Evolutionary conservation across 805 yeast species (phyloP).

Genomic region (Suhomyces vadensis): DNA sequence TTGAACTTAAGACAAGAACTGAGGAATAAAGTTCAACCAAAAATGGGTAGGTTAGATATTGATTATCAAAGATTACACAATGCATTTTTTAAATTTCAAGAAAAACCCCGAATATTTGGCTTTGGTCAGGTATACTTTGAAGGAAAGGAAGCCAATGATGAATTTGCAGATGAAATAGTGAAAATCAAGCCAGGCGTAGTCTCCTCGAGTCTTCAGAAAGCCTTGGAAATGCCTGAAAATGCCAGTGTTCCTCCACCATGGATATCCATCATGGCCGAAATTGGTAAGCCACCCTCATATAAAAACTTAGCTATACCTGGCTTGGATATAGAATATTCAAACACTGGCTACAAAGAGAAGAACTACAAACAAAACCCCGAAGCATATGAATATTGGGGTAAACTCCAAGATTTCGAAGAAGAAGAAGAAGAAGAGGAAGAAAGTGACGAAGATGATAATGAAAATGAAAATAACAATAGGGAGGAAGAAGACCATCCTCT

Average conservation of each 20-base stretch:
- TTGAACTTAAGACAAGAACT: constrained; percentile 67
- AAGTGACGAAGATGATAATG: constrained; percentile 38
- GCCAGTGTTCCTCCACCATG: constrained; percentile 69
- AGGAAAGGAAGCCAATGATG: constrained; percentile 59
- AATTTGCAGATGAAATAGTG: constrained; percentile 31
- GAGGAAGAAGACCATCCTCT: constrained; percentile 41
- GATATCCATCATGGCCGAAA: constrained; percentile 63
- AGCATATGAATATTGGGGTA: constrained; percentile 34
- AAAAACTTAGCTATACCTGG: constrained; percentile 60
- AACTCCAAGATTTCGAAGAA: constrained; percentile 43
- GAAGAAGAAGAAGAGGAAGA: constrained; percentile 49
- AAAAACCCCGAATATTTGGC: constrained; percentile 64
- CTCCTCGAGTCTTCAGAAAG: constrained; percentile 60
- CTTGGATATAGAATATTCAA: constrained; percentile 36
- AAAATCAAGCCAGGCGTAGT: constrained; percentile 66
- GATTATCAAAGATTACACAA: constrained; percentile 81
- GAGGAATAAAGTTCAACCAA: constrained; percentile 86
- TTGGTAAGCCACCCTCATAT: constrained; percentile 86
- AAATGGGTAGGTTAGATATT: constrained; percentile 80
- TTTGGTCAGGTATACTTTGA: constrained; percentile 83
- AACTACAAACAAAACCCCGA: constrained; percentile 8
- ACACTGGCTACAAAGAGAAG: constrained; percentile 33
- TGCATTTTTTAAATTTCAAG: constrained; percentile 82
- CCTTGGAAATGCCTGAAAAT: constrained; percentile 63
- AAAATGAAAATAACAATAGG: constrained; percentile 57